phyloP scores from a whole-genome alignment of 2,329 filamentous ascomycete genomes.

The Aaosphaeria arxii region DNA sequence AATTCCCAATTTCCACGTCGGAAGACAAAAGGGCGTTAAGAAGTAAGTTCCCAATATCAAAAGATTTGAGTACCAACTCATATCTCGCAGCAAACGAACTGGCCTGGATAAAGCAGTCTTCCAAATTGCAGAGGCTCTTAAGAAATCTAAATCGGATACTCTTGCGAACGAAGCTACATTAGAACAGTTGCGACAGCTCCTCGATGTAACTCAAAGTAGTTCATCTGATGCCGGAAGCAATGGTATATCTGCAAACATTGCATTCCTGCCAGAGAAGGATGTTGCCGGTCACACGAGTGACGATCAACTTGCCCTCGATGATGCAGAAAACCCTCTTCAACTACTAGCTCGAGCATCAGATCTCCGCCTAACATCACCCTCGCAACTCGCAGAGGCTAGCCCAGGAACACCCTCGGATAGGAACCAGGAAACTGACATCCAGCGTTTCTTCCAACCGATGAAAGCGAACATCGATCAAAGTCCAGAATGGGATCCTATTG shows the following conservation, averaged over 20 bases:
- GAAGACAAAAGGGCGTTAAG: constrained; percentile 72
- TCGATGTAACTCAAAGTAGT: constrained; percentile 21
- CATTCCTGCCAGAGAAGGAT: constrained; percentile 17
- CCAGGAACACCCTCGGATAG: constrained; percentile 26
- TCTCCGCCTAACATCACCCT: constrained; percentile 53
- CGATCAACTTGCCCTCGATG: constrained; percentile 59
- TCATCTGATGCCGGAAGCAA: constrained; percentile 4
- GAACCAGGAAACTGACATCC: constrained; percentile 49
- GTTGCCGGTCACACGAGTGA: constrained; percentile 30
- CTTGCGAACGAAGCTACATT: constrained; percentile 19
- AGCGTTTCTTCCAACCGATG: constrained; percentile 65
- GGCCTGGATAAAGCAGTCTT: constrained; percentile 72
- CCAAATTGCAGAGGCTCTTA: constrained; percentile 66
- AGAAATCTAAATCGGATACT: constrained; percentile 27
- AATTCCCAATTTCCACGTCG: constrained; percentile 66
- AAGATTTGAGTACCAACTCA: constrained; percentile 6
- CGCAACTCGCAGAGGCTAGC: constrained; percentile 16
- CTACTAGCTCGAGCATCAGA: constrained; percentile 71
- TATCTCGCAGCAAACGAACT: constrained; percentile 60
- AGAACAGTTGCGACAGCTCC: constrained; percentile 47
- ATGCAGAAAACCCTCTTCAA: constrained; percentile 73
- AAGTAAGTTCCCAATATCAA: constrained; percentile 51
- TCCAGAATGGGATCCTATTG: constrained; percentile 64
- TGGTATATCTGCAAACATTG: constrained; percentile 7
- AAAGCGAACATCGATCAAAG: constrained; percentile 63